Base-by-base conservation (phyloP, 208 protist species). In the Acanthamoeba culbertsoni region DNA sequence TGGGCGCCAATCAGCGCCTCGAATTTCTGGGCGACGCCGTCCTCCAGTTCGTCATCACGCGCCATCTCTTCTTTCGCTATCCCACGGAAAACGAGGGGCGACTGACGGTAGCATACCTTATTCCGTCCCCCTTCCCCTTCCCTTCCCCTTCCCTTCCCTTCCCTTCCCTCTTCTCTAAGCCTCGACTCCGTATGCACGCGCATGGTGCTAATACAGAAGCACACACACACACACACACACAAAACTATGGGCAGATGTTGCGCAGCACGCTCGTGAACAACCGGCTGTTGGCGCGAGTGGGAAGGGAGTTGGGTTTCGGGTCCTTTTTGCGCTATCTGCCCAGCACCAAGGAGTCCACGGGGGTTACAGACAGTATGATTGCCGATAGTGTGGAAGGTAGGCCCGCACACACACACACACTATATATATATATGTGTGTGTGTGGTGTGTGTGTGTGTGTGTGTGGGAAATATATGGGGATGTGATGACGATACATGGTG, bases 1-100 rank as follows among this genome's bases (percentile, higher is more conserved):
- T 86, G 23, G 75, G 75, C 75, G 20, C 12, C 75, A 86, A 55
- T 33, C 75, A 86, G 43, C 75, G 75, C 28, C 46, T 86, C 45
- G 75, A 86, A 31, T 86, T 86, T 45, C 20, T 86, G 75, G 75
- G 75, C 42, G 75, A 86, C 43, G 75, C 75, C 75, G 46, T 86
- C 31, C 75, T 86, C 16, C 43, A 86, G 75, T 86, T 46, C 42
- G 43, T 86, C 28, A 33, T 57, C 28, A 86, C 45, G 26, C 0
- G 28, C 31, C 43, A 55, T 18, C 75, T 86, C 43, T 86, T 57
- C 46, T 12, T 33, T 6, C 26, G 18, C 46, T 55, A 59, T 45
- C 75, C 75, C 46, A n/a, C 26, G 20, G 43, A 42, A 18, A 48
- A 86, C 42, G 75, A 86, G 46, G 75, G 75, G 12, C 45, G 55